phyloP scores from a whole-genome alignment of 108 stramenopile genomes.

The Pseudonitzschia pungens region DNA sequence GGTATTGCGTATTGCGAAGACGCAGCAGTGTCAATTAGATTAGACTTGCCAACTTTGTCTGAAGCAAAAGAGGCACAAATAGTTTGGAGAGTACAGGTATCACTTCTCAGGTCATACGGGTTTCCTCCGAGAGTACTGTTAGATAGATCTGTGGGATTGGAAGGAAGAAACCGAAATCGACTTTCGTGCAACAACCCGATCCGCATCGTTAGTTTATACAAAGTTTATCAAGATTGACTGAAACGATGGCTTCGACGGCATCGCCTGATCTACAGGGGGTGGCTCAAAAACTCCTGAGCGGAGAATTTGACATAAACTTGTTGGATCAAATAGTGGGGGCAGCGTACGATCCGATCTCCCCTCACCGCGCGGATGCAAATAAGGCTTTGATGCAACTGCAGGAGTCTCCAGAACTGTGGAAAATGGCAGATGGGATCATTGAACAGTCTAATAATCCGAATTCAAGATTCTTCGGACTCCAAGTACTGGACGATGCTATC shows the following conservation, averaged over 20 bases:
- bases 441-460: slow-evolving; percentile 82
- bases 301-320: slow-evolving; percentile 81
- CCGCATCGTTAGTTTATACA: not conserved
- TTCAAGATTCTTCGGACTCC: slow-evolving; percentile 85
- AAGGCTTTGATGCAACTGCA: slow-evolving; percentile 89
- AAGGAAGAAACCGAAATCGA: no score
- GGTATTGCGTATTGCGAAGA: no score
- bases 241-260: not conserved
- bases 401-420: slow-evolving; percentile 81
- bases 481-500: slow-evolving; percentile 88
- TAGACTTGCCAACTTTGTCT: no score
- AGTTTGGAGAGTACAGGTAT: no score
- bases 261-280: slow-evolving; percentile 20
- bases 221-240: not conserved
- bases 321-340: slow-evolving; percentile 81
- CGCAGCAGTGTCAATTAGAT: no score
- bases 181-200: not conserved
- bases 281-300: slow-evolving; percentile 27
- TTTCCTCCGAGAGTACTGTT: no score
- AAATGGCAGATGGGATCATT: slow-evolving; percentile 84
- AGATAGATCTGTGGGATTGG: no score
- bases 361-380: slow-evolving; percentile 82
- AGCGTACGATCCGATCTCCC: slow-evolving; percentile 81
- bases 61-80: no score
- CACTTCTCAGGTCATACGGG: no score